Conservation (phyloP, 805 yeast genomes). For the Yarrowia sp. region DNA sequence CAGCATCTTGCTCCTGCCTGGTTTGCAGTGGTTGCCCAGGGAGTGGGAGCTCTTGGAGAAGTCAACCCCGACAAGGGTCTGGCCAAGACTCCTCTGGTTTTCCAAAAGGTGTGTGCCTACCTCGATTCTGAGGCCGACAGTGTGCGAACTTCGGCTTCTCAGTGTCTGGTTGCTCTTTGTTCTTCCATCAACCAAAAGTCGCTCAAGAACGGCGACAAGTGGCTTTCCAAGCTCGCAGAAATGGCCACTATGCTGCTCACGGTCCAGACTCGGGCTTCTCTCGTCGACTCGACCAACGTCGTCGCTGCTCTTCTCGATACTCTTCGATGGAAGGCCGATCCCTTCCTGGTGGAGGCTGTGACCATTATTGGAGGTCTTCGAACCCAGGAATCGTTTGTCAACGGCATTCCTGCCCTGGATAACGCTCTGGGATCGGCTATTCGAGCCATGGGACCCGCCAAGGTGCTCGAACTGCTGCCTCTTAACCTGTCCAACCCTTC, state of each 20-base stretch:
- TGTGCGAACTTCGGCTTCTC: conserved; percentile 73
- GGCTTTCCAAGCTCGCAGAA: conserved; percentile 50
- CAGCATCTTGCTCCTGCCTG: conserved; percentile 87
- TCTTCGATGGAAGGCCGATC: conserved; percentile 62
- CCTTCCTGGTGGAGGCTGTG: conserved; percentile 64
- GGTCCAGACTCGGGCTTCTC: conserved; percentile 71
- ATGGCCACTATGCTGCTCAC: conserved; percentile 58
- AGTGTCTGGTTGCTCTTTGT: conserved; percentile 79
- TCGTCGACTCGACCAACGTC: conserved; percentile 68
- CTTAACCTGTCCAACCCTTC: conserved; percentile 62
- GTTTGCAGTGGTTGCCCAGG: conserved; percentile 92
- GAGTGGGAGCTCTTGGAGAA: conserved; percentile 54
- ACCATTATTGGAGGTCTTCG: conserved; percentile 82
- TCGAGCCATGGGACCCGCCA: conserved; percentile 80
- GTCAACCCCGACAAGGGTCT: conserved; percentile 53
- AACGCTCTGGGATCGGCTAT: conserved; percentile 75
- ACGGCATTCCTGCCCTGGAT: conserved; percentile 72
- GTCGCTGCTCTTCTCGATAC: conserved; percentile 59
- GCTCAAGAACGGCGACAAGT: conserved; percentile 39
- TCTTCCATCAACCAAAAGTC: conserved; percentile 62
- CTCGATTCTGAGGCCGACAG: conserved; percentile 61
- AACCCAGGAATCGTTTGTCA: conserved; percentile 65
- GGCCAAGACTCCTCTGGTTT: conserved; percentile 52
- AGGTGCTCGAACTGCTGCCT: conserved; percentile 70
- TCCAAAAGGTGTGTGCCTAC: conserved; percentile 57